Percentiles rank a stretch among this genome's conserved stretches.
Conservation (phyloP, 108 stramenopile species). For the Stephanodiscus minutulus region DNA sequence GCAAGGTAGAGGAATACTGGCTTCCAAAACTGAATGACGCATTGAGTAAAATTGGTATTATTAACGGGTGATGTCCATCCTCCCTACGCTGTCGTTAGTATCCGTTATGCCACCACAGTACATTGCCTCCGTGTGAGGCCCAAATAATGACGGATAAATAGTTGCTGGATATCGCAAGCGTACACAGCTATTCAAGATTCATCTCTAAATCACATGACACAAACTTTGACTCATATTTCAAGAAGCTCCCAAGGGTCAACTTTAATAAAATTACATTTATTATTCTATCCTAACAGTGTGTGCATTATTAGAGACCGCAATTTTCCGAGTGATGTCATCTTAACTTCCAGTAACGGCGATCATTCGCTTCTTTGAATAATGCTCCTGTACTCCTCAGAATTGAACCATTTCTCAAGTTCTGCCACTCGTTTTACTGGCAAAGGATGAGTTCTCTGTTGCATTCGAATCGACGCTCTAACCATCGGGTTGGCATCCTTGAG, state of each 20-base stretch:
- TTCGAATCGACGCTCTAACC: constrained; percentile 37
- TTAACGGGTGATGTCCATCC: neutral
- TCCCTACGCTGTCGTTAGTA: neutral
- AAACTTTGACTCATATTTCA: neutral
- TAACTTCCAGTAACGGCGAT: neutral
- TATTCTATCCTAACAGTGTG: no score
- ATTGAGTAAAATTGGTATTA: constrained; percentile 20
- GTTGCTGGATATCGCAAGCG: neutral
- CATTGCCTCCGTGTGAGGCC: neutral
- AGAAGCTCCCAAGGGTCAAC: neutral
- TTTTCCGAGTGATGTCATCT: no score
- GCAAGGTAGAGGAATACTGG: constrained; percentile 53
- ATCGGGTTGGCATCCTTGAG: constrained; percentile 43
- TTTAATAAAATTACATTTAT: no score
- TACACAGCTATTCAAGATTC: no score
- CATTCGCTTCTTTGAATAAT: constrained; percentile 17
- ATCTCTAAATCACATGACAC: neutral
- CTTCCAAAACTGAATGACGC: constrained; percentile 50
- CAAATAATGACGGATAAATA: neutral
- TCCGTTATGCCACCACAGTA: neutral
- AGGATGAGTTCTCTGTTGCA: constrained; percentile 63
- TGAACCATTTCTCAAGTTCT: constrained; percentile 65
- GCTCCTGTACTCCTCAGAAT: constrained; percentile 43
- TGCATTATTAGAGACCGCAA: no score
- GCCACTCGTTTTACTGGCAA: constrained; percentile 65